Conservation (phyloP, 768 basidiomycete genomes). For the Kockovaella imperatae region DNA sequence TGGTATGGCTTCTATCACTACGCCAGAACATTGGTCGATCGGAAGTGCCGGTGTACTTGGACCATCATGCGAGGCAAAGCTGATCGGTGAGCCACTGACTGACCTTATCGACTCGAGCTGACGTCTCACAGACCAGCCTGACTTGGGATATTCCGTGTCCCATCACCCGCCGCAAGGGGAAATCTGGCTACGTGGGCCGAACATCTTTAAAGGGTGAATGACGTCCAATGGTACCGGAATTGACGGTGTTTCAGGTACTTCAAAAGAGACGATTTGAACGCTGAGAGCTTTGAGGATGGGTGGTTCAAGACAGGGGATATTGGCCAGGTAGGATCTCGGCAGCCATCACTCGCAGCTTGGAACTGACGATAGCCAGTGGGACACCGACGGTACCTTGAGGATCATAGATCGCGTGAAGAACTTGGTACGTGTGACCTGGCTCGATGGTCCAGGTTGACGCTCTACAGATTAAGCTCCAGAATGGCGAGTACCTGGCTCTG, state of each 20-base stretch:
- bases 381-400: conserved; percentile 33
- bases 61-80: conserved; percentile 40
- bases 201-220: conserved; percentile 36
- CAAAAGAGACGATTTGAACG: conserved; percentile 33
- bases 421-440: conserved; percentile 21
- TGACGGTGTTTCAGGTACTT: conserved; percentile 25
- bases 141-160: conserved; percentile 37
- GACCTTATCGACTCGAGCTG: background rate
- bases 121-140: conserved; percentile 28
- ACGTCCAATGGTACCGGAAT: background rate
- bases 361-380: conserved; percentile 17
- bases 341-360: no score
- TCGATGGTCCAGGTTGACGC: background rate
- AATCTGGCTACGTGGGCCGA: conserved; percentile 38
- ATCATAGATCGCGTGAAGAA: conserved; percentile 44
- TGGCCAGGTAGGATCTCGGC: conserved; percentile 26
- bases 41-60: conserved; percentile 36
- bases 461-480: conserved; percentile 23
- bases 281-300: conserved; percentile 38
- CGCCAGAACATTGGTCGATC: conserved; percentile 22
- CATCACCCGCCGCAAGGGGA: conserved; percentile 42
- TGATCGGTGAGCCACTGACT: conserved; percentile 18
- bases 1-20: conserved; percentile 37
- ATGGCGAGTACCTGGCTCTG: conserved; percentile 42
- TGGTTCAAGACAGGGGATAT: conserved; percentile 45